Evolutionary conservation across 1,284 basidiomycete genomes (phyloP).

Genomic region (Xerocomus tenax): DNA sequence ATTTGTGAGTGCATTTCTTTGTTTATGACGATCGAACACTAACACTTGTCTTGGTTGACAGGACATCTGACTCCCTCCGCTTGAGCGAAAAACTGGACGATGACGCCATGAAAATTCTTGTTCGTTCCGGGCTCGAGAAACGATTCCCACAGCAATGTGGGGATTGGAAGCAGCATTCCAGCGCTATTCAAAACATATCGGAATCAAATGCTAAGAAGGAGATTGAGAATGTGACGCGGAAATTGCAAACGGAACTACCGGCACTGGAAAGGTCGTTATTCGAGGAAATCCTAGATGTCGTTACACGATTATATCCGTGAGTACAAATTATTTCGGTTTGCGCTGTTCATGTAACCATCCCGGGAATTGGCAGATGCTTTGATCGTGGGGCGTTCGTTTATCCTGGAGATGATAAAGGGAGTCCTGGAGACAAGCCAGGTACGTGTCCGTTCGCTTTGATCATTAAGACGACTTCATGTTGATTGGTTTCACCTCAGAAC

Average conservation of each 20-base stretch:
- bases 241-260: constrained; percentile 4
- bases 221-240: not conserved
- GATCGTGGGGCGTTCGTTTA: constrained; percentile 13
- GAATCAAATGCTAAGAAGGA: not conserved
- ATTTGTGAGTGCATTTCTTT: constrained; percentile 14
- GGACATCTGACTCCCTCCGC: constrained; percentile 22
- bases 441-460: not conserved
- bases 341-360: not conserved
- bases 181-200: not conserved
- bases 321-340: not conserved
- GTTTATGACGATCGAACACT: not conserved
- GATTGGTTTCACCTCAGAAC: constrained; percentile 8
- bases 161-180: constrained; percentile 19
- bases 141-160: constrained; percentile 21
- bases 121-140: constrained; percentile 26
- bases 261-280: constrained; percentile 15
- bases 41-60: constrained; percentile 7
- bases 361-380: constrained; percentile 10
- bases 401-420: not conserved
- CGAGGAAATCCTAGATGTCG: constrained; percentile 20
- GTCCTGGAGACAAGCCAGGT: constrained; percentile 8
- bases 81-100: constrained; percentile 26
- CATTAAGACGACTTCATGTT: not conserved
- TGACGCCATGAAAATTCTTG: constrained; percentile 26
- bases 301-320: constrained; percentile 25